Conservation (phyloP, 257 asterid genomes). For the Fraxinus quadrangulata region DNA sequence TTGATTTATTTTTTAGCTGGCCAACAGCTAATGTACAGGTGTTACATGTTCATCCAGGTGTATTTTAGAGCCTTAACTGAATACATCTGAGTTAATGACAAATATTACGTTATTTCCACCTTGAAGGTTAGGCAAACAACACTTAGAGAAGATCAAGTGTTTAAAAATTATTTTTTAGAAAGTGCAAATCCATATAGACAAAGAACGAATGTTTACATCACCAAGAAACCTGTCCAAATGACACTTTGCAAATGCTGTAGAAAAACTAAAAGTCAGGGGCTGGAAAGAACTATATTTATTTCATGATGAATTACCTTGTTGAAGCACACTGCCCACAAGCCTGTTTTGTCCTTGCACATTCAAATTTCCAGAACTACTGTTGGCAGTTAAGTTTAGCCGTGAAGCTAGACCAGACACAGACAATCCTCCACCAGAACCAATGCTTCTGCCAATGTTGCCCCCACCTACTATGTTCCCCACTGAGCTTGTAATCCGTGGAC, state of each 20-base stretch:
- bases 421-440: conserved; percentile 90
- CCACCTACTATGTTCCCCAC: conserved; percentile 86
- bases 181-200: background rate
- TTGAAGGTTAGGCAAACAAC: conserved; percentile 8
- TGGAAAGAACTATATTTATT: conserved; percentile 22
- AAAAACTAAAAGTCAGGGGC: background rate
- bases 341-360: conserved; percentile 85
- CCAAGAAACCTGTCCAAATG: background rate
- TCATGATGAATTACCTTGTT: conserved; percentile 65
- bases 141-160: conserved; percentile 12
- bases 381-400: conserved; percentile 72
- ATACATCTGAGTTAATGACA: background rate
- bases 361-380: conserved; percentile 73
- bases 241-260: conserved; percentile 19
- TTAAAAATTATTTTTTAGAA: background rate
- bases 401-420: conserved; percentile 86
- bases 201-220: conserved; percentile 1
- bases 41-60: background rate
- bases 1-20: background rate
- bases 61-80: background rate
- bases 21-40: background rate
- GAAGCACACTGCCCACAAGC: conserved; percentile 81
- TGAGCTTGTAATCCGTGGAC: conserved; percentile 77
- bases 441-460: conserved; percentile 83
- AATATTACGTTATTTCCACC: conserved; percentile 15